Evolutionary conservation across 495 filamentous ascomycete species (phyloP).

Genomic region (Penicillium turbatum): DNA sequence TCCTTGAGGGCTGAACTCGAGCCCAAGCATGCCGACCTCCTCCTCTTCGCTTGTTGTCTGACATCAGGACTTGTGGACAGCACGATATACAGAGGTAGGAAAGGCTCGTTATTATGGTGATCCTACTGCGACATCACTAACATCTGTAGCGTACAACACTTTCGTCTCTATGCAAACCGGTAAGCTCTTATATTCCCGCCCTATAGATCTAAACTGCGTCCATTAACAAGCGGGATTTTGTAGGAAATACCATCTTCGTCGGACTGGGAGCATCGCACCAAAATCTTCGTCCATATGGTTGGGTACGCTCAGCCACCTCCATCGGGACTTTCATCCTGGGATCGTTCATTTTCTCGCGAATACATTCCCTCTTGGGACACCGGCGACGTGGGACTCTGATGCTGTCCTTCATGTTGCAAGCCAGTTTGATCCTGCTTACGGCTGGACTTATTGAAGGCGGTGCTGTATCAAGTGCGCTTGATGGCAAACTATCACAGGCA

Average conservation of each 20-base stretch:
- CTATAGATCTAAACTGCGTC: too few relatives aligned
- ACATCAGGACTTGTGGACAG: constrained; percentile 49
- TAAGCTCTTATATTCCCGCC: constrained; percentile 10
- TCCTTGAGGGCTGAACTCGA: constrained; percentile 34
- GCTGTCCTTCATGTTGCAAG: constrained; percentile 52
- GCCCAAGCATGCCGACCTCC: constrained; percentile 35
- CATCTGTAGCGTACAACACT: constrained; percentile 44
- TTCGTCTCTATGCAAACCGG: constrained; percentile 56
- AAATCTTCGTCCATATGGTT: constrained; percentile 48
- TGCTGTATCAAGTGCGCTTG: constrained; percentile 35
- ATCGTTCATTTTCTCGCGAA: constrained; percentile 40
- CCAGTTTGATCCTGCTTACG: constrained; percentile 49
- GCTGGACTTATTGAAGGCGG: constrained; percentile 48
- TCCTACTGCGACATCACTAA: not conserved
- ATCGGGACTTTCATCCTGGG: constrained; percentile 51
- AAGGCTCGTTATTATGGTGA: not conserved
- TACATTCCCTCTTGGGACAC: constrained; percentile 28
- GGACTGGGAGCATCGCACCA: constrained; percentile 54
- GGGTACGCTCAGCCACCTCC: constrained; percentile 54
- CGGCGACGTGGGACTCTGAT: constrained; percentile 46
- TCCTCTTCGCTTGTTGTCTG: constrained; percentile 47
- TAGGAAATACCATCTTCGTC: constrained; percentile 60
- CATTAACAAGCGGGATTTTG: not conserved
- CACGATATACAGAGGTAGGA: constrained; percentile 44
- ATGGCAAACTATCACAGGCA: not conserved